phyloP scores from a whole-genome alignment of 768 basidiomycete genomes.

The Boletus rubroflammeus region DNA sequence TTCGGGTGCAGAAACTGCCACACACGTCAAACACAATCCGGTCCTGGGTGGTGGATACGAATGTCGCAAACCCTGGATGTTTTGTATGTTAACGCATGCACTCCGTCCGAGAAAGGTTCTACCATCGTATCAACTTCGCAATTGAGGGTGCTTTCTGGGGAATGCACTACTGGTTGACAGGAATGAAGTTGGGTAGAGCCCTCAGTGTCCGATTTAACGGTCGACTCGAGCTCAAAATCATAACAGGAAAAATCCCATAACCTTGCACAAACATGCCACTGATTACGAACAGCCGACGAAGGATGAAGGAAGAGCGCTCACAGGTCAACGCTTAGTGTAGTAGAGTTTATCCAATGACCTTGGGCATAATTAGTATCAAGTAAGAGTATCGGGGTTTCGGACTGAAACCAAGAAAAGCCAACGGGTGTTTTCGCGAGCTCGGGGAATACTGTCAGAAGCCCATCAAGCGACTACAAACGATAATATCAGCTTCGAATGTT shows the following conservation, averaged over 20 bases:
- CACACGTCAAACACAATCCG: not conserved
- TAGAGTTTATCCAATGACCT: conserved; percentile 18
- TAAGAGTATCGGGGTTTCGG: conserved; percentile 26
- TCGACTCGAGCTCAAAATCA: conserved; percentile 18
- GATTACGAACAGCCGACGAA: not conserved
- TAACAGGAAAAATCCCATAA: conserved; percentile 24
- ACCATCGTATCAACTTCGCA: conserved; percentile 10
- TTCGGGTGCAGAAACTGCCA: not conserved
- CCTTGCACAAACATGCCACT: conserved; percentile 5
- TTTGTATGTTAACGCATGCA: conserved; percentile 7
- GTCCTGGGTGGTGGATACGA: not conserved
- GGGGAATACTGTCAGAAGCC: conserved; percentile 23
- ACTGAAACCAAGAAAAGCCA: conserved; percentile 27
- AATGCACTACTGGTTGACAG: not conserved
- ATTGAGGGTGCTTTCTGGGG: not conserved
- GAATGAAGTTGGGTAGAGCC: not conserved
- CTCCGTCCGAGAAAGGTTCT: not conserved
- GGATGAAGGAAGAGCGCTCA: conserved; percentile 8
- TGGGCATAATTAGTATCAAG: conserved; percentile 9
- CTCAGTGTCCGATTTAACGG: not conserved
- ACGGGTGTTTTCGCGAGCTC: conserved; percentile 18
- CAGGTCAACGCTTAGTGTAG: conserved; percentile 20
- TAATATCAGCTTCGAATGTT: not conserved
- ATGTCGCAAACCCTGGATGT: conserved; percentile 3
- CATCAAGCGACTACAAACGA: conserved; percentile 19